A percentile compares a stretch with the other conserved stretches of the same genome.
These are phyloP conservation scores for Viola pubescens DNA, from an alignment of 441 rosid genomes.

Conservation along the genomic window DNA sequence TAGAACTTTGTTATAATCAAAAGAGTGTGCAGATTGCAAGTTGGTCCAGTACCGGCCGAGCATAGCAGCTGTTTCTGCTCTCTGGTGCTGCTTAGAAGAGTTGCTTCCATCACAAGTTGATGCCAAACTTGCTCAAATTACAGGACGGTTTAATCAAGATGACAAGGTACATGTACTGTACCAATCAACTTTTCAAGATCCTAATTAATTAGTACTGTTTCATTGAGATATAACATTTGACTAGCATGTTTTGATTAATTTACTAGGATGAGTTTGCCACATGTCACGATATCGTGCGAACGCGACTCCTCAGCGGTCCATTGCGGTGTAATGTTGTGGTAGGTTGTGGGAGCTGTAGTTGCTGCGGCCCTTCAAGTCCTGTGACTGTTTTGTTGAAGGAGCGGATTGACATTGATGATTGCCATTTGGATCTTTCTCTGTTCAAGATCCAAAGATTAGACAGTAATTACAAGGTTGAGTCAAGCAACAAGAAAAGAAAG, in stretches of 20 bases:
- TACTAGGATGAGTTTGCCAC: conserved; percentile 32
- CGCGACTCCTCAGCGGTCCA: conserved; percentile 8
- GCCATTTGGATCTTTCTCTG: conserved; percentile 29
- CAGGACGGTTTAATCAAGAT: conserved; percentile 25
- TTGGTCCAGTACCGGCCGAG: conserved; percentile 47
- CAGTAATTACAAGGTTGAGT: conserved; percentile 2
- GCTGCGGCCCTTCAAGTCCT: conserved; percentile 35
- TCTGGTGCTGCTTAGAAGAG: conserved; percentile 33
- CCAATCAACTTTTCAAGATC: not conserved
- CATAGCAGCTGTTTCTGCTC: conserved; percentile 37
- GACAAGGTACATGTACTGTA: conserved; percentile 29
- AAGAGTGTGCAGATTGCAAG: conserved; percentile 30
- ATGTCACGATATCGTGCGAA: conserved; percentile 34
- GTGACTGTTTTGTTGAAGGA: conserved; percentile 31
- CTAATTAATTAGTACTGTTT: not conserved
- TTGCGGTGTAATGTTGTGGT: not conserved
- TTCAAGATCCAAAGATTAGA: conserved; percentile 15
- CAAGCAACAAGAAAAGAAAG: conserved; percentile 25
- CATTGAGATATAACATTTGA: not conserved
- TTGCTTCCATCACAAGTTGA: conserved; percentile 11
- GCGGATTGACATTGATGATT: conserved; percentile 19
- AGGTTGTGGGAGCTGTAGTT: conserved; percentile 4
- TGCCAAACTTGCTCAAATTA: conserved; percentile 13
- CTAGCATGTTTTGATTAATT: not conserved
- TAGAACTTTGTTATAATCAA: not conserved